Evolutionary conservation across 306 rosid species (phyloP), one percentile per base, ranked within the genome.

Genomic region (Arachis hypogaea): DNA sequence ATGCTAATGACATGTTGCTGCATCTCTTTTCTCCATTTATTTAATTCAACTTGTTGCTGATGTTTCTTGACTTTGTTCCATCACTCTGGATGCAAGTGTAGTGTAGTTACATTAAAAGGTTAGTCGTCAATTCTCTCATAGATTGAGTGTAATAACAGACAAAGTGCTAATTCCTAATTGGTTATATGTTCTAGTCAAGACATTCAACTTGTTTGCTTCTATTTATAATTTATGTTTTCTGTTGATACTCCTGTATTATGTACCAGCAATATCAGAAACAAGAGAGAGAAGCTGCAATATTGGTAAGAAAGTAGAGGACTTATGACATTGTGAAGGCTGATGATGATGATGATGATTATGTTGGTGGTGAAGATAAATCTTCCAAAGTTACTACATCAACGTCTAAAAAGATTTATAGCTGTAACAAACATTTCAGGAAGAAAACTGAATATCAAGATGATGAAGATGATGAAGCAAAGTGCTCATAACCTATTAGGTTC

Each of bases 271-370:
- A 92, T 82, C 92, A 89, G 76, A 85, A 82, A 73, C 93, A 94
- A 80, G 99, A 92, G 81, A 87, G 88, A 82, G 97, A 89, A 76
- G 97, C 95, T 68, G 93, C 88, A 10, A 72, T 87, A 85, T 70
- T 94, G 83, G 96, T 64, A 16, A 88, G 76, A 72, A 89, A 86
- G 85, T 93, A 92, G 83, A 81, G 72, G 83, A 84, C 95, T 22
- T 94, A 88, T 63, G 68, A 93, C 68, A 69, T 92, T 29, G 79
- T 94, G 74, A 93, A 91, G 81, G 95, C 84, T 14, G 14, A 14
- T 14, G 14, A 14, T 14, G 14, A 14, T 14, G 14, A 14, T 49
- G 96, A 88, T 73, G 97, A 84, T 1, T 79, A 49, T 6, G 0
- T 59, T 52, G 67, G 16, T 61, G 81, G 58, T 5, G 90, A 81